Base-by-base conservation (phyloP, 805 yeast genomes). In the Groenewaldozyma tartarivorans region DNA sequence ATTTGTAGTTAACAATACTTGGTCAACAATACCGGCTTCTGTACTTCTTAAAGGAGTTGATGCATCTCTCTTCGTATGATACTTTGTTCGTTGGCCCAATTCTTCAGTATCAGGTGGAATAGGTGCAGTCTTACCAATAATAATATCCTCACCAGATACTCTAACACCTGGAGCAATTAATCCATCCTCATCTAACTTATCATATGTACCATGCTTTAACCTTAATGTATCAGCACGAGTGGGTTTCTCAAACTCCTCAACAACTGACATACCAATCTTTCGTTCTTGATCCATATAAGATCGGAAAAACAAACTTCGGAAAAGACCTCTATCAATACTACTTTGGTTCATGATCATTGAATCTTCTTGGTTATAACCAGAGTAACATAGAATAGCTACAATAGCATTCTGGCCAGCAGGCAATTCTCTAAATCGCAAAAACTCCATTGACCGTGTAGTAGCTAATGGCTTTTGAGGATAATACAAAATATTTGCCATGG, bases 311-410 rank as follows among this genome's bases (percentile, higher is more conserved):
- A 92, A 71, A 7, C 96, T 87, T 66, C 99, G 73, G 72, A 92
- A 92, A 55, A 92, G 69, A 42, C 98, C 98, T 57, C 97, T 74
- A 64, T 92, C 98, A 59, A 92, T 92, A 29, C 95, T 84, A 7
- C 95, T 81, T 69, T 92, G 98, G 63, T 92, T 92, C 98, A 92
- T 92, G 69, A 92, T 92, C 92, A 92, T 86, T 33, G 98, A 92
- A 81, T 92, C 98, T 81, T 92, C 98, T 72, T 92, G 98, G 65
- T 92, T 92, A 66, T 92, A 92, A 58, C 98, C 98, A 33, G 95
- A 84, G 66, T 92, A 92, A 75, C 98, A 92, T 34, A 94, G 77
- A 72, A 92, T 92, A 21, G 98, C 98, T 36, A 92, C 98, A 64
- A 92, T 79, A 20, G 98, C 98, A 60, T 92, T 92, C 69, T 92